Base-by-base conservation (phyloP, 23 red algal species). In the Gracilaria vermiculophylla region DNA sequence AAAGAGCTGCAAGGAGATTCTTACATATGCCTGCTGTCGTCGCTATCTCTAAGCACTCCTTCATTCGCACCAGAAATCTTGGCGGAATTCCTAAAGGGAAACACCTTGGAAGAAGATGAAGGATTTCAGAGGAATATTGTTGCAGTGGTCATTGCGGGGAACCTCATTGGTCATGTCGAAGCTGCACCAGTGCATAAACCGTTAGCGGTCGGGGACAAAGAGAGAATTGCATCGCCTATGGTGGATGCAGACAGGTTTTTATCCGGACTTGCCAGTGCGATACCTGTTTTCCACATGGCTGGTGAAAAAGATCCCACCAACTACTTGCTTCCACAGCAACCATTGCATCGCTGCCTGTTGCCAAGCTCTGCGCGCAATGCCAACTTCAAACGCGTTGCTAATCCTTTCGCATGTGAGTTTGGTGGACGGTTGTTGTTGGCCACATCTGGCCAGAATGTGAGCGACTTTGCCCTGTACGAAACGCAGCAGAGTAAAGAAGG, bases 271-370 rank as follows among this genome's bases (percentile, higher is more conserved):
- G 79, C 90, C n/a, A 21, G 7, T 10, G 48, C 90, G 31, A 7
- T 93, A 39, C 90, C 90, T 15, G 82, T 93, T 1, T 65, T 69
- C 16, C 50, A 83, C 40, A 93, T 93, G 90, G 78, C 90, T 29
- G 90, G 90, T 19, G 78, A 83, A 39, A 39, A 78, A 12, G 90
- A 93, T 93, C 49, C 90, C 12, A 76, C 67, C 12, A 93, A 93
- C 55, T 83, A 58, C 39, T 57, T 93, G 35, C 77, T 93, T 24
- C 90, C 90, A 16, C 90, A 93, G 41, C 90, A 93, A 76, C 69
- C 90, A 19, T 33, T 84, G 21, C 77, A 93, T 50, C 90, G 71
- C 1, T 93, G 90, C 62, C 62, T 93, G 17, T 41, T 93, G 23
- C 90, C 90, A 15, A 80, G 67, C 36, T 50, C 80, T 20, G 36